Evolutionary conservation across 352 stramenopile genomes (phyloP), one percentile per base, ranked within the genome.

Genomic region (Globisporangium heterothallicum): DNA sequence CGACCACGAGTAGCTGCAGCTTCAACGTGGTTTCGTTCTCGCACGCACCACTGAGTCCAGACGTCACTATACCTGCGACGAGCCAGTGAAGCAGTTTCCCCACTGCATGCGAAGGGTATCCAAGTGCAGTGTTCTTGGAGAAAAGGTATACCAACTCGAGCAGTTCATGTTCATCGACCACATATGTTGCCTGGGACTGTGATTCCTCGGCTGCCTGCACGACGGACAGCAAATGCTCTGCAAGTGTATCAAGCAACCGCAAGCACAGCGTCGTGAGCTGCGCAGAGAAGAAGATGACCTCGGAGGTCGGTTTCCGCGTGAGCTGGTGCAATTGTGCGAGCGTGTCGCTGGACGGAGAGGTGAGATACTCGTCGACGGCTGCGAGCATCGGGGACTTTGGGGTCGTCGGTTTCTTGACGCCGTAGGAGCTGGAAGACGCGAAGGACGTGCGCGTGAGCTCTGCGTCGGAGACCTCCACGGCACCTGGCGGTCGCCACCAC

Each of bases 71-170:
- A 32, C 52, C 72, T 3, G 70, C 51, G 9, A 80, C 60, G 16
- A 90, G 75, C 75, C 71, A 84, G 34, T 86, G 75, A 18, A 92
- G 21, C 30, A 89, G 51, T 56, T 86, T 86, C 27, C 73, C 77
- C 13, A 89, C 45, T 3, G 69, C 57, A n/a, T 86, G 77, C 0
- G 82, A 87, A 21, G 82, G 82, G 49, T 90, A 92, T 22, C 77
- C 77, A 40, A 92, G 76, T 8, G 63, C 53, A 0, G 74, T 72
- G 22, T 65, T 73, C 26, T 70, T 68, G 24, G 61, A 59, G 49
- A 88, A 87, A 18, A 86, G 25, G 42, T 75, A 86, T 18, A 78
- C 52, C 4, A 88, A 61, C 42, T 90, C 79, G 8, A 90, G 61
- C n/a, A 85, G 52, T 21, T 36, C 46, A 29, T 61, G 46, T 5